These are phyloP conservation scores for Claviceps cyperi DNA, from an alignment of 2,329 filamentous ascomycete genomes.

Conservation along the genomic window DNA sequence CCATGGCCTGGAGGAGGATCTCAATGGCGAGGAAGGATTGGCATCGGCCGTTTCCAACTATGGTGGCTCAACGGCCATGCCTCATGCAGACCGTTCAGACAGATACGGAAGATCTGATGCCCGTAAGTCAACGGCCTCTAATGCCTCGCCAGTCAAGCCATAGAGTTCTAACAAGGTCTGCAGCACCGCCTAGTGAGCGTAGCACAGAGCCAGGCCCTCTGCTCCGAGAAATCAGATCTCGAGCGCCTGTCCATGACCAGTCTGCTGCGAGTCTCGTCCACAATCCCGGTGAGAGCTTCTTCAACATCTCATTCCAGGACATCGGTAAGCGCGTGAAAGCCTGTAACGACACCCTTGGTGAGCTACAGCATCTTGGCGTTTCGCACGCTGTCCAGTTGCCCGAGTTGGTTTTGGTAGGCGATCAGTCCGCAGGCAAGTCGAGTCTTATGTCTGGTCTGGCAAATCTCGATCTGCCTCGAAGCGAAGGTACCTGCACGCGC, in stretches of 20 bases:
- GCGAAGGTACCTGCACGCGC: slow-evolving; percentile 59
- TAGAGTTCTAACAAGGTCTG: not conserved
- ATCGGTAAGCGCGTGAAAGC: slow-evolving; percentile 51
- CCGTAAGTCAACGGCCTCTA: slow-evolving; percentile 16
- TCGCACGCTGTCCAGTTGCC: slow-evolving; percentile 58
- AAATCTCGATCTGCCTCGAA: slow-evolving; percentile 57
- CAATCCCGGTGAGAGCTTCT: slow-evolving; percentile 23
- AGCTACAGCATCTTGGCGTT: slow-evolving; percentile 59
- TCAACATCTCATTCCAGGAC: slow-evolving; percentile 29
- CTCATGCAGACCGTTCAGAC: slow-evolving; percentile 11
- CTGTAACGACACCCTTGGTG: slow-evolving; percentile 50
- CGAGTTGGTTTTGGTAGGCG: slow-evolving; percentile 69
- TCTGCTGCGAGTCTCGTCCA: slow-evolving; percentile 8
- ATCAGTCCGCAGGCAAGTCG: slow-evolving; percentile 75
- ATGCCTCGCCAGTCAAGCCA: not conserved
- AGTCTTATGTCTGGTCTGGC: slow-evolving; percentile 50
- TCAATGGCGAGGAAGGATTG: not conserved
- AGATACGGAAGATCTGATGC: slow-evolving; percentile 22
- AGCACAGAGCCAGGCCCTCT: slow-evolving; percentile 22
- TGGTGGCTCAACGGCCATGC: slow-evolving; percentile 8
- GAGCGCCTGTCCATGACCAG: slow-evolving; percentile 7
- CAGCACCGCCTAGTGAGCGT: slow-evolving; percentile 24
- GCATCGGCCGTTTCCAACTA: slow-evolving; percentile 8
- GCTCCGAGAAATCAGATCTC: slow-evolving; percentile 22
- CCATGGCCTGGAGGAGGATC: not conserved